Base-by-base conservation (phyloP, 1,284 basidiomycete genomes). In the Ceratobasidium sp. region DNA sequence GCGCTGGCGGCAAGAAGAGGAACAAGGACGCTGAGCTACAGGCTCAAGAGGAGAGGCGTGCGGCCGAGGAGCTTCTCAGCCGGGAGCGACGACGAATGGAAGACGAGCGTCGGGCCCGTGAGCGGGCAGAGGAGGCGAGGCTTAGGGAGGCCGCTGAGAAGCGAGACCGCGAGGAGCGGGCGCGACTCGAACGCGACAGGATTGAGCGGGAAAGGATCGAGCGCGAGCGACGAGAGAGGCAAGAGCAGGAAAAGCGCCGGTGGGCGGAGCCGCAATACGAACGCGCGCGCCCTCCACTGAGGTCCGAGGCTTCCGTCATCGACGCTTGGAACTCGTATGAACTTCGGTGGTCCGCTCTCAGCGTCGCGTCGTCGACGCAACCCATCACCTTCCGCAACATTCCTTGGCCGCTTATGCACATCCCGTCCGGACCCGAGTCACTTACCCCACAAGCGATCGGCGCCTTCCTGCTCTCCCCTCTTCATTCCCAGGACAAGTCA, bases 321-420 rank as follows among this genome's bases (percentile, higher is more conserved):
- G 73, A 75, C 31, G 78, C 78, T 23, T 79, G 79, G 79, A 67
- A 78, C n/a, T 23, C 49, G 37, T 79, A 79, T 53, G 79, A 79
- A 33, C 49, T 51, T 8, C 75, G 79, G 13, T 79, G 79, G 77
- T 68, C 65, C 17, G 65, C 77, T 4, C 54, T 79, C 33, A 53
- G 60, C 35, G 61, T 75, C 26, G 73, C 73, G 20, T 75, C 73
- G 8, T 54, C 73, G 10, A 75, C 37, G 35, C 73, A 75, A 42
- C 73, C 73, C 26, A 74, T 79, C 37, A 65, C 63, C 26, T 91
- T 89, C 78, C 76, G 78, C 33, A 88, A 90, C 78, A 87, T 92
- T 53, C 90, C 90, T 1, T 91, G 90, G 91, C 90, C 90, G 0
- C 82, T 89, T 3, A 82, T 83, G 3, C 78, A 79, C 0, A 69